These are phyloP conservation scores for Ceratobasidium papillatum DNA, from an alignment of 1,284 basidiomycete species.

Conservation along the genomic window DNA sequence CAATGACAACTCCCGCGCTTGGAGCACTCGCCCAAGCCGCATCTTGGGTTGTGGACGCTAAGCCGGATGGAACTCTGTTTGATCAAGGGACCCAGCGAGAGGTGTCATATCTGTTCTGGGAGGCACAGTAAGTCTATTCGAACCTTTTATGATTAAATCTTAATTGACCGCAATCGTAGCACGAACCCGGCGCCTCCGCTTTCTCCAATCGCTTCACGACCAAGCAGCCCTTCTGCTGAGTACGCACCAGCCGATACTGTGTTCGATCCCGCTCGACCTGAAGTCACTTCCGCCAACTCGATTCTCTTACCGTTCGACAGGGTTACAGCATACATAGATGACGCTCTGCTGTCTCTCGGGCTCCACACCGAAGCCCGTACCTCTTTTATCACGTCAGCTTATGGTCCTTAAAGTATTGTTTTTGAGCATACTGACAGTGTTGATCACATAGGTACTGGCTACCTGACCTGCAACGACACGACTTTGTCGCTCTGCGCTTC, in stretches of 20 bases:
- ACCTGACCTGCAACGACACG: constrained; percentile 52
- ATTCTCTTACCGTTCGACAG: constrained; percentile 50
- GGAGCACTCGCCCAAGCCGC: constrained; percentile 42
- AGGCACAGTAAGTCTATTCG: constrained; percentile 47
- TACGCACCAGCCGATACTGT: constrained; percentile 48
- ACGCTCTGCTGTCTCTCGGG: constrained; percentile 50
- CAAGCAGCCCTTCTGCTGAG: not conserved
- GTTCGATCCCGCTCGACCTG: constrained; percentile 42
- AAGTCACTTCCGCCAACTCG: constrained; percentile 46
- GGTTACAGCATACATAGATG: constrained; percentile 54
- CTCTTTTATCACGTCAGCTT: constrained; percentile 56
- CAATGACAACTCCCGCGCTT: not conserved
- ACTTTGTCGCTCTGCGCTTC: constrained; percentile 59
- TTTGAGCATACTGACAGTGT: no score
- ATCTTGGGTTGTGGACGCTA: constrained; percentile 49
- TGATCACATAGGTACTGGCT: constrained; percentile 59
- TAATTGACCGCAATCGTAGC: not conserved
- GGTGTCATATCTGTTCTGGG: constrained; percentile 54
- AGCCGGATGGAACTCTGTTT: constrained; percentile 48
- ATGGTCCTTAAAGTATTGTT: no score
- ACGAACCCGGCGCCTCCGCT: not conserved
- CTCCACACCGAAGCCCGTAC: constrained; percentile 57
- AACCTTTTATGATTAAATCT: constrained; percentile 47
- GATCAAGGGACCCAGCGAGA: constrained; percentile 47
- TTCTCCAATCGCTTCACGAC: not conserved